Evolutionary conservation across 2,329 filamentous ascomycete genomes (phyloP), one percentile per base, ranked within the genome.

Genomic region (Sclerotinia glacialis): DNA sequence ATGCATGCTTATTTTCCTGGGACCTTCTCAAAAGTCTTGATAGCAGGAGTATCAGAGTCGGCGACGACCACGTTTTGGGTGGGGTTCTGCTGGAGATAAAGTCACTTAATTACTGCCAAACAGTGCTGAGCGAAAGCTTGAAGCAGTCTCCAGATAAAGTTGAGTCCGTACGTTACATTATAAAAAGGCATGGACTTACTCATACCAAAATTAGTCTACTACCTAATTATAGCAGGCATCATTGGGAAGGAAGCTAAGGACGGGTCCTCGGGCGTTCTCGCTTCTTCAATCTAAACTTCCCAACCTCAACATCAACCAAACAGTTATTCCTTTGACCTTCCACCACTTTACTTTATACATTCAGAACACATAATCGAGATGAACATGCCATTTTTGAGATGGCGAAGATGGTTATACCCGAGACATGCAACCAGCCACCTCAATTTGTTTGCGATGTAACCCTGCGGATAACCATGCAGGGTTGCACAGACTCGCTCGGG

Each of bases 391-490:
- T 37, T 61, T 60, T 16, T 12, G 28, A 44, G 28, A 49, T 7
- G 9, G n/a, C 21, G 31, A 37, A 8, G 44, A 61, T 46, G 21
- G 5, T 56, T 26, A 23, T 64, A 34, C 18, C 37, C 49, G 61
- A 64, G 40, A 64, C 61, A 64, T 64, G 61, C 50, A 64, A 34
- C 31, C 21, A 58, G 50, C 40, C 61, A 58, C 61, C 37, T 42
- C 34, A 42, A 46, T 60, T 60, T 64, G 37, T 44, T 58, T 37
- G 40, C 50, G 26, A 54, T 44, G 61, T 56, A 58, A 40, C 61
- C 61, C 50, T 58, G 61, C 49, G 53, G 23, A 64, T 55, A 14
- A 18, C 26, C 26, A 42, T 42, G 34, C 18, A 55, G 37, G 26
- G 37, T 64, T 58, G 61, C 61, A 64, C 50, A 46, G 50, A 42